Evolutionary conservation across 2,329 filamentous ascomycete species (phyloP), one percentile per base, ranked within the genome.

Genomic region (Emydomyces testavorans): DNA sequence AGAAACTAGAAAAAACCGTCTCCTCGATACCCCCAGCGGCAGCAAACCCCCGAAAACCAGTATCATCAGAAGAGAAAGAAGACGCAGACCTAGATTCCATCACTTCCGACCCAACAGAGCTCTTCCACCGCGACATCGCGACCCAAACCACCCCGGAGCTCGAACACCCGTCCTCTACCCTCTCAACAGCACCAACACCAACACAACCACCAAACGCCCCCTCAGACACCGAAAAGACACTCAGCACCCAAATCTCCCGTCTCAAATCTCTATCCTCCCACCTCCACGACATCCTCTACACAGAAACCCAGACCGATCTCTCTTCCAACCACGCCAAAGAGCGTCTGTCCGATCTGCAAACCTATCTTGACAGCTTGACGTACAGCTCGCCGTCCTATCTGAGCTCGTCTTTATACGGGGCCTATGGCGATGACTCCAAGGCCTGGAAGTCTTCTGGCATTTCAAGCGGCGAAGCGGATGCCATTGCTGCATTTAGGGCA

Each of bases 101-200:
- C 13, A 68, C 66, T 47, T 78, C 75, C 10, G 78, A 81, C 54
- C 76, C 77, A 2, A 78, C 77, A 1, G 77, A 80, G 58, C 73
- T 81, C 34, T 82, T 77, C 60, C 76, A 80, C 59, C 71, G 78
- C 26, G 78, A 81, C 55, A 73, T 76, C 50, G 78, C 76, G 43
- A 80, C 77, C 0, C 78, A 82, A 57, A 82, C 79, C 2, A 74
- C 74, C 2, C 58, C 60, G 0, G 64, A 69, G 1, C 70, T 70
- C 7, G 65, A 65, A 7, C 62, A 64, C 28, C 56, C 62, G 3
- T 62, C 62, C 23, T 52, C 56, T 18, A 50, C 53, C 11, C 62
- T 62, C 1, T 51, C 60, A 7, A 48, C 59, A 0, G 53, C 59
- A 6, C 52, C 57, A 4, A 45, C 57, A 4, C 32, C 51, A 2